Base-by-base conservation (phyloP, 805 yeast species). In the Spathaspora arborariae region DNA sequence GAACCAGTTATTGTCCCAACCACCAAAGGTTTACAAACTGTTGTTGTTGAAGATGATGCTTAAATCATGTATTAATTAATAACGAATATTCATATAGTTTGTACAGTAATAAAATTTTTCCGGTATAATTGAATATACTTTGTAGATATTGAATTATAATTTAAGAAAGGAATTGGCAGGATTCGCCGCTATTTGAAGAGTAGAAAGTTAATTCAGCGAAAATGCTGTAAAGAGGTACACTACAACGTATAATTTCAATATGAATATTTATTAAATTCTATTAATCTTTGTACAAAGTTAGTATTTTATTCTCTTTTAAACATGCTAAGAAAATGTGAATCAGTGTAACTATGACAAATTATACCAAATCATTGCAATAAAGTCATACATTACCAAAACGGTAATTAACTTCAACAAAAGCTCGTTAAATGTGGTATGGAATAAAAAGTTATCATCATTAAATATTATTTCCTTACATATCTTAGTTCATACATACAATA, bases 21-120 rank as follows among this genome's bases (percentile, higher is more conserved):
- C 59, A 83, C 88, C 78, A 94, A 94, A 85, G 97, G 97, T 80
- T 88, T 94, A 77, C 85, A 90, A 79, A 94, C 99, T 78, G 86
- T 81, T 76, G 97, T 90, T 72, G 91, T 94, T 75, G 91, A 80
- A 70, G 87, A 84, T 64, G 82, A 79, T 60, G 82, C 68, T 63
- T 69, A 68, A 60, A 55, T 63, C 15, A n/a, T 33, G 2, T 11
- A 33, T 33, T 33, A n/a, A 11, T n/a, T 33, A 33, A 18, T 33
- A 15, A 33, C 15, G 9, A 33, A 8, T 33, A n/a, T 33, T 36
- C 11, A 38, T 19, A 38, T 24, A 24, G 43, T 45, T 41, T 45
- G 49, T 46, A 41, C 37, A 46, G 38, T 46, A 45, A 45, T 40
- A 34, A 26, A 33, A 45, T 39, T 36, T 41, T 33, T 24, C 26